Percentiles rank a stretch among this genome's conserved stretches.
Conservation (phyloP, 1,284 basidiomycete genomes). For the Inonotus hispidus region DNA sequence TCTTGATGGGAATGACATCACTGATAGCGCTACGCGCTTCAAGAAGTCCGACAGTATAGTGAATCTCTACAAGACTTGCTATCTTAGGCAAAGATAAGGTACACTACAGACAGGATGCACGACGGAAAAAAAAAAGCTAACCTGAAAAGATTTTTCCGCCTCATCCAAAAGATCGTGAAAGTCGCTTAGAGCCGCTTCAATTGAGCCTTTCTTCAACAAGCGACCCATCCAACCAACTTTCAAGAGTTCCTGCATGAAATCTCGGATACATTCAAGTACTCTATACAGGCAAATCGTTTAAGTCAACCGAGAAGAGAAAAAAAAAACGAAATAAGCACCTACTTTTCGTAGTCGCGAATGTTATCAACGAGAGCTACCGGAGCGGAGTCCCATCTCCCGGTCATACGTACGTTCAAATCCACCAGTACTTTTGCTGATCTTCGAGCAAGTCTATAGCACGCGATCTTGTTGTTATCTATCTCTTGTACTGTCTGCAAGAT, state of each 20-base stretch:
- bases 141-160: conserved; percentile 44
- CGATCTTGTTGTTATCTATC: conserved; percentile 34
- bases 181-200: conserved; percentile 34
- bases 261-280: conserved; percentile 34
- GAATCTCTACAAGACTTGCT: conserved; percentile 46
- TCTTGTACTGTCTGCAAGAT: conserved; percentile 46
- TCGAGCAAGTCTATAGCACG: conserved; percentile 39
- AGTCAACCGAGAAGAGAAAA: background rate
- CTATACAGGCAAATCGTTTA: conserved; percentile 24
- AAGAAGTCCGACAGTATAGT: conserved; percentile 33
- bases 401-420: conserved; percentile 44
- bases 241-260: conserved; percentile 36
- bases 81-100: conserved; percentile 29
- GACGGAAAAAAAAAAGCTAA: conserved; percentile 16
- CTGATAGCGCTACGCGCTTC: background rate
- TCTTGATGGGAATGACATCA: background rate
- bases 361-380: conserved; percentile 39
- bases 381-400: conserved; percentile 39
- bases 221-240: conserved; percentile 38
- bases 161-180: conserved; percentile 36
- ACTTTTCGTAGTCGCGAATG: conserved; percentile 41
- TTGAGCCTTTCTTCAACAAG: conserved; percentile 35
- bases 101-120: background rate
- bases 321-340: conserved; percentile 12
- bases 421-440: conserved; percentile 40